These are phyloP conservation scores for Ophiognomonia clavigignenti-juglandacearum DNA, from an alignment of 2,329 filamentous ascomycete genomes.

Conservation along the genomic window DNA sequence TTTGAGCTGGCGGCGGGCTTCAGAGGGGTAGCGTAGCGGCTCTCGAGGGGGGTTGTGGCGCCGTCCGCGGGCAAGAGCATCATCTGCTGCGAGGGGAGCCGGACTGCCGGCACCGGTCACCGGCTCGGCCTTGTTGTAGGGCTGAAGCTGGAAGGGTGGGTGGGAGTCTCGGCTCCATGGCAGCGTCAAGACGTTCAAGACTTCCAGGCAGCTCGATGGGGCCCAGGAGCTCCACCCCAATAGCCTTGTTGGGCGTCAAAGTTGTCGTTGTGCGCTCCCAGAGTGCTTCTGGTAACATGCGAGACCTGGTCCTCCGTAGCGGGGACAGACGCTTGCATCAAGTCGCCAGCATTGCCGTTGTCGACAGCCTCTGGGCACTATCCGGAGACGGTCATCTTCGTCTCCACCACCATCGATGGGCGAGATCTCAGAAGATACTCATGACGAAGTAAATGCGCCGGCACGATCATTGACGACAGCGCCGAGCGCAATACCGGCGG, in stretches of 20 bases:
- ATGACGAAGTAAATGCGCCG: too few relatives aligned
- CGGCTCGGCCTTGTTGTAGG: constrained; percentile 54
- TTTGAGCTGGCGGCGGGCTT: too few relatives aligned
- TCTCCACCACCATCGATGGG: too few relatives aligned
- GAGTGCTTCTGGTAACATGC: constrained; percentile 59
- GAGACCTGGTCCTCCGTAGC: constrained; percentile 61
- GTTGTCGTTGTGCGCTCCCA: constrained; percentile 48
- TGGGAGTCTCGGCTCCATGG: constrained; percentile 55
- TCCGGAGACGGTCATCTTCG: constrained; percentile 49
- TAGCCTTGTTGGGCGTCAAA: constrained; percentile 51
- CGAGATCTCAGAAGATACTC: too few relatives aligned
- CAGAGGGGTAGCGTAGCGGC: too few relatives aligned
- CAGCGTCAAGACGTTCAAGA: constrained; percentile 48
- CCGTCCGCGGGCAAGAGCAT: constrained; percentile 50
- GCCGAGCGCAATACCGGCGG: too few relatives aligned
- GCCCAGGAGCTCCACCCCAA: constrained; percentile 55
- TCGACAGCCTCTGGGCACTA: constrained; percentile 46
- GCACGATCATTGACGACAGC: too few relatives aligned
- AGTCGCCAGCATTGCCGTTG: constrained; percentile 41
- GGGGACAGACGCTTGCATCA: constrained; percentile 41
- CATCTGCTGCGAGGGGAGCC: constrained; percentile 43
- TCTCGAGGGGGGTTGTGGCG: constrained; percentile 54
- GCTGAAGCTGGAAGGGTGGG: constrained; percentile 49
- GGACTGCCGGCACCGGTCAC: constrained; percentile 54
- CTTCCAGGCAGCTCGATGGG: constrained; percentile 56